Base-by-base conservation (phyloP, 306 rosid genomes). In the Alnus rubra region DNA sequence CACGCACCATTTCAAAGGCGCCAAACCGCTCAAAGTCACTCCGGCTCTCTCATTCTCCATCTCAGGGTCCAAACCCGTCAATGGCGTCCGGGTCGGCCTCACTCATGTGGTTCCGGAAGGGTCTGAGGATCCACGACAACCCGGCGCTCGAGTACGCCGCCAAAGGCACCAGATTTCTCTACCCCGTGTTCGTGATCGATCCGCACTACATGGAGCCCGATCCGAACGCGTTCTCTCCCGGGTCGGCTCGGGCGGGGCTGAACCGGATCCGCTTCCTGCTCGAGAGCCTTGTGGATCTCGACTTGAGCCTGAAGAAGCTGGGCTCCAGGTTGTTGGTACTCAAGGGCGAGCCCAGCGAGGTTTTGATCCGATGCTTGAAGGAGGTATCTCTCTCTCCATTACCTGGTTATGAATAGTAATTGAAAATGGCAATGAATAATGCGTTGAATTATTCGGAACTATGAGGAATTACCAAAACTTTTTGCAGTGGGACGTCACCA, bases 121-220 rank as follows among this genome's bases (percentile, higher is more conserved):
- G 98, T 13, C 81, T 94, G 12, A 80, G 98, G 86, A 89, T 94
- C 84, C 98, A 92, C 74, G 95, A 94, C 80, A 94, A 94, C 80
- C 97, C 92, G 42, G 98, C 98, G 1, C 97, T 94, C 13, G 89
- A 91, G 35, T 79, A 73, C 23, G 97, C 97, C 65, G 75, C 91
- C 28, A 80, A 82, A 33, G 78, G 49, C 1, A 71, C 89, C 45
- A 65, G 74, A 49, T 75, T 74, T 71, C 78, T 91, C 2, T 91
- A 91, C 78, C 97, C 97, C 7, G 81, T 94, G 31, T 94, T 94
- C 83, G 84, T 92, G 0, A 84, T 92, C 53, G 98, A 94, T 84
- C 96, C 97, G 68, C 97, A 90, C 86, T 92, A 87, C 81, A 94
- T 94, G 98, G 47, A 91, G 52, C 95, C 96, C 47, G 96, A 91